Percentiles rank a stretch among this genome's conserved stretches.
These are phyloP conservation scores for Juncus effusus DNA, from an alignment of 176 grass and related monocot genomes.

Conservation along the genomic window DNA sequence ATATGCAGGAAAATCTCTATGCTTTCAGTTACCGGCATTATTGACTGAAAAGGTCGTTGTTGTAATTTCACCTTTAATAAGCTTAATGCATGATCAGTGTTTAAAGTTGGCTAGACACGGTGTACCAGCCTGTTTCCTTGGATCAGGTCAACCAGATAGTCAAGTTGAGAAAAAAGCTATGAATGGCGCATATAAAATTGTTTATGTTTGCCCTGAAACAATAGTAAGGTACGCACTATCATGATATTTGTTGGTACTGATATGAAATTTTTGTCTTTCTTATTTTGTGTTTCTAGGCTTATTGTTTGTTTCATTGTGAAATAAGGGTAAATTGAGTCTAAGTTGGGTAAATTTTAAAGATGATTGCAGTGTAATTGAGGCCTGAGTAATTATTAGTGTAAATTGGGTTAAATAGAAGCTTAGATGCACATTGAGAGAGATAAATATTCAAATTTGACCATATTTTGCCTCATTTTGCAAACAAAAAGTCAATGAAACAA, in stretches of 20 bases:
- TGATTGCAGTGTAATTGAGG: too few species aligned
- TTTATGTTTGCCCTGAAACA: constrained; percentile 98
- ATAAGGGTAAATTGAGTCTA: too few species aligned
- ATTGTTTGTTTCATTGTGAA: not conserved
- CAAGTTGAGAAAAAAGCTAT: constrained; percentile 78
- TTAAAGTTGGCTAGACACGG: constrained; percentile 81
- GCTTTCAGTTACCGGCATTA: constrained; percentile 90
- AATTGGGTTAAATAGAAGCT: too few species aligned
- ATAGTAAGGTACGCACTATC: constrained; percentile 52
- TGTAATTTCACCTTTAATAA: constrained; percentile 92
- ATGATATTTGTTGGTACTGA: too few species aligned
- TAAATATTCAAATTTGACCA: too few species aligned
- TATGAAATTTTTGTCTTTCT: constrained; percentile 4
- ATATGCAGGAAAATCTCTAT: constrained; percentile 80
- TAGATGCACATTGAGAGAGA: too few species aligned
- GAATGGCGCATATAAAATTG: constrained; percentile 84
- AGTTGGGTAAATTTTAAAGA: too few species aligned
- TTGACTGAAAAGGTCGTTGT: constrained; percentile 72
- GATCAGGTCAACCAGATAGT: constrained; percentile 86
- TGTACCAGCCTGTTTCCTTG: constrained; percentile 90
- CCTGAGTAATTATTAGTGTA: too few species aligned
- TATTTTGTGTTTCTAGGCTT: constrained; percentile 22
- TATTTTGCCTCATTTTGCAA: too few species aligned
- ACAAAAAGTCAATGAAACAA: too few species aligned
- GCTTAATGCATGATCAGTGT: constrained; percentile 97